Evolutionary conservation across 805 yeast species (phyloP).

Genomic region (Kurtzmaniella fragi): DNA sequence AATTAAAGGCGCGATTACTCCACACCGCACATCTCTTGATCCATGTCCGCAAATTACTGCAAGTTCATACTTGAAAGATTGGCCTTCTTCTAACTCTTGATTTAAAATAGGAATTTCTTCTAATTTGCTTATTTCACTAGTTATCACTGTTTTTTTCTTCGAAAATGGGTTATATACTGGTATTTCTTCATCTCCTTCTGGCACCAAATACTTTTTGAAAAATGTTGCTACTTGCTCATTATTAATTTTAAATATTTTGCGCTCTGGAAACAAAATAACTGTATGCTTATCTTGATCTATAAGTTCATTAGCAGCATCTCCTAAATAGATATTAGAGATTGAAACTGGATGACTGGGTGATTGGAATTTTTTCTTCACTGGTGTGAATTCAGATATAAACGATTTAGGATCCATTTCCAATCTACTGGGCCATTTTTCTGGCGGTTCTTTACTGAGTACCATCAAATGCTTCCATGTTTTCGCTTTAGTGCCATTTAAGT

Average conservation of each 20-base stretch:
- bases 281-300: conserved; percentile 10
- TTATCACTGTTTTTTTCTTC: conserved; percentile 1
- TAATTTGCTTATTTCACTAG: background rate
- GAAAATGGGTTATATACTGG: conserved; percentile 20
- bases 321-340: conserved; percentile 37
- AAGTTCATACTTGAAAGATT: conserved; percentile 18
- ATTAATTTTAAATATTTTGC: conserved; percentile 32
- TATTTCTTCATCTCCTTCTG: conserved; percentile 17
- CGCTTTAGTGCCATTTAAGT: conserved; percentile 45
- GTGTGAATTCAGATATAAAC: conserved; percentile 36
- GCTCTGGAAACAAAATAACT: conserved; percentile 55
- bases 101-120: background rate
- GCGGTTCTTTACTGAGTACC: conserved; percentile 39
- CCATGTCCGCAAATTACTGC: conserved; percentile 65
- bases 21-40: conserved; percentile 63
- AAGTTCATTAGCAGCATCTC: conserved; percentile 2
- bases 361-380: conserved; percentile 23
- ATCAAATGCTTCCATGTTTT: conserved; percentile 53
- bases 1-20: conserved; percentile 57
- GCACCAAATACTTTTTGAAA: conserved; percentile 36
- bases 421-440: conserved; percentile 42
- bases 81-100: background rate
- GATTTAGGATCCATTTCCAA: conserved; percentile 46
- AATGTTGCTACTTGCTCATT: conserved; percentile 27
- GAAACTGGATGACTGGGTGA: conserved; percentile 47